Evolutionary conservation across 495 filamentous ascomycete genomes (phyloP).

Genomic region (Penicillium daleae): DNA sequence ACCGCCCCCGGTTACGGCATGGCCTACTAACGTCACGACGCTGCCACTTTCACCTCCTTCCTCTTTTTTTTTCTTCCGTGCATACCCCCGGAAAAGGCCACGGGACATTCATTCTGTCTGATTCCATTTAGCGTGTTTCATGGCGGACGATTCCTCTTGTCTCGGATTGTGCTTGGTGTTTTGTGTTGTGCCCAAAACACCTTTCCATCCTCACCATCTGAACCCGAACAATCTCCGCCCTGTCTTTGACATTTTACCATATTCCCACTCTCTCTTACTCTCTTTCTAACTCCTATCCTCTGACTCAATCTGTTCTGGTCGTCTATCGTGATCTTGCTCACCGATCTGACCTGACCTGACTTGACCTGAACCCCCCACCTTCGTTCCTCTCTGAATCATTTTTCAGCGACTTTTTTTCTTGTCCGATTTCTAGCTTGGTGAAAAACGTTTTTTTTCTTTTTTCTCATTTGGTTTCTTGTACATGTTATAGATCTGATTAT

Average conservation of each 20-base stretch:
- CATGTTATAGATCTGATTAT: slow-evolving; percentile 8
- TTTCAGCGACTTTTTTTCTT: slow-evolving; percentile 5
- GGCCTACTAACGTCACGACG: slow-evolving; percentile 37
- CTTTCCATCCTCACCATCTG: neutral
- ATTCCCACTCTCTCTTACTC: slow-evolving; percentile 5
- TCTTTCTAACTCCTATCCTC: slow-evolving; percentile 2
- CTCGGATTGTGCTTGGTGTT: slow-evolving; percentile 12
- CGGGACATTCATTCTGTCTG: slow-evolving; percentile 10
- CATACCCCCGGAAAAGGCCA: neutral
- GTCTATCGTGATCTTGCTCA: neutral
- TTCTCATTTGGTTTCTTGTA: slow-evolving; percentile 3
- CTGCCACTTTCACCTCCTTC: slow-evolving; percentile 7
- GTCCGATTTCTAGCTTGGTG: slow-evolving; percentile 1
- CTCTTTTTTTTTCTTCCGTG: neutral
- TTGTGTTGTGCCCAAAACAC: slow-evolving; percentile 15
- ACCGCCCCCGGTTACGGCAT: slow-evolving; percentile 47
- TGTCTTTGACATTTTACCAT: slow-evolving; percentile 7
- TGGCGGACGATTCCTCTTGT: slow-evolving; percentile 16
- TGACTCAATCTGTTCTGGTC: neutral
- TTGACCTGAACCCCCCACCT: neutral
- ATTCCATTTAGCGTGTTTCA: slow-evolving; percentile 19
- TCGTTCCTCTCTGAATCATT: neutral
- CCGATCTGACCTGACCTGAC: neutral
- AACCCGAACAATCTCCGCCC: slow-evolving; percentile 6
- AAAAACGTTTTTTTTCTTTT: neutral